Conservation (phyloP, 768 basidiomycete species). For the Amanita exitialis region DNA sequence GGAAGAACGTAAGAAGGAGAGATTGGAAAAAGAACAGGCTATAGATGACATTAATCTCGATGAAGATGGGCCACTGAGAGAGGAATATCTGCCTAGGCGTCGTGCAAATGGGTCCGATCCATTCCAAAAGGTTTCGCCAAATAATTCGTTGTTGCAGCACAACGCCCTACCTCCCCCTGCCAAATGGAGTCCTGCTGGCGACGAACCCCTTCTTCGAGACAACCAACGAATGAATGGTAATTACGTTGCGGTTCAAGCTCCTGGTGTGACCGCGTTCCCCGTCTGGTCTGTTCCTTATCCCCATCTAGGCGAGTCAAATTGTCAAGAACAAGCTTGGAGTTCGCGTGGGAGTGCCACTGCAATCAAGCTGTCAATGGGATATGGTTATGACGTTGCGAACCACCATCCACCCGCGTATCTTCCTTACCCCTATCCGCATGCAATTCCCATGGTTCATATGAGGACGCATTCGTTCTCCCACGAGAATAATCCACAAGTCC, state of each 20-base stretch:
- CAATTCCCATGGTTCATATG: constrained; percentile 32
- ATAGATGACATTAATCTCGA: constrained; percentile 70
- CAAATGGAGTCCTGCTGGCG: constrained; percentile 75
- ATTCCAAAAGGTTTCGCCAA: constrained; percentile 7
- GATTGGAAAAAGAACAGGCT: constrained; percentile 32
- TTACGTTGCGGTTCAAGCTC: constrained; percentile 57
- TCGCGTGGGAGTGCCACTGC: constrained; percentile 21
- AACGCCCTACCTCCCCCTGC: constrained; percentile 59
- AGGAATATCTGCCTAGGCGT: constrained; percentile 72
- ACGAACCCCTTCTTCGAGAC: constrained; percentile 59
- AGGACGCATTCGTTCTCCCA: constrained; percentile 50
- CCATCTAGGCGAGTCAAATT: constrained; percentile 22
- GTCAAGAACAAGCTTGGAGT: constrained; percentile 30
- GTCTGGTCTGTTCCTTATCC: constrained; percentile 27
- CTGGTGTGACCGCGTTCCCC: constrained; percentile 25
- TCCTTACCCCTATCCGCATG: constrained; percentile 25
- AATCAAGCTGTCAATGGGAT: constrained; percentile 27
- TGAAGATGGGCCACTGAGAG: constrained; percentile 72
- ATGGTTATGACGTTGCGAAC: constrained; percentile 26
- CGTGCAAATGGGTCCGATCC: constrained; percentile 29
- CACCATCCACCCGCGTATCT: constrained; percentile 25
- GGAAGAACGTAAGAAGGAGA: constrained; percentile 52
- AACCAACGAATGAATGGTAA: constrained; percentile 40
- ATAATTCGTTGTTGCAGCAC: constrained; percentile 8
- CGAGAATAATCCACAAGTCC: constrained; percentile 34